phyloP scores from a whole-genome alignment of 192 early-diverging fungal genomes.

The Coemansia sp. region DNA sequence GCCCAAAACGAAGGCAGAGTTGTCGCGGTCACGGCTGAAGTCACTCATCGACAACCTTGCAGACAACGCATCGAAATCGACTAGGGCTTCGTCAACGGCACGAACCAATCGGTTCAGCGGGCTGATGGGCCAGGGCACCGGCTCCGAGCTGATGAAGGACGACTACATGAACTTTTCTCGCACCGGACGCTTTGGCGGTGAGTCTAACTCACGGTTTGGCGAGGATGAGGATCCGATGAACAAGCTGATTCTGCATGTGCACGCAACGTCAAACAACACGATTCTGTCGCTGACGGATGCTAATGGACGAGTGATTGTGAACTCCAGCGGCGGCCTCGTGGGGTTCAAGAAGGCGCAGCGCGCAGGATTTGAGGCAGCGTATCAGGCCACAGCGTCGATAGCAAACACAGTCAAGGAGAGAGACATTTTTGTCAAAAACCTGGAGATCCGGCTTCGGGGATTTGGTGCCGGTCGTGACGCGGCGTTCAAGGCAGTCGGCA shows the following conservation, averaged over 20 bases:
- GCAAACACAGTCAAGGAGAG: slow-evolving; percentile 68
- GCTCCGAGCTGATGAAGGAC: slow-evolving; percentile 10
- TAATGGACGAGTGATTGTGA: slow-evolving; percentile 68
- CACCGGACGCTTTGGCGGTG: background rate
- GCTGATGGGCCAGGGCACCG: background rate
- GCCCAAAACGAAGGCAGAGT: background rate
- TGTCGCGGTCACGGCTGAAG: background rate
- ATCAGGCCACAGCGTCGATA: slow-evolving; percentile 79
- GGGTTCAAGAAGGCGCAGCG: slow-evolving; percentile 89
- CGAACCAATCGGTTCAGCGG: background rate
- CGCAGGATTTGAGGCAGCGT: slow-evolving; percentile 87
- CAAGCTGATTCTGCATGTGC: slow-evolving; percentile 47
- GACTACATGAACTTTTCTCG: slow-evolving; percentile 6
- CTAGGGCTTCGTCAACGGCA: slow-evolving; percentile 3
- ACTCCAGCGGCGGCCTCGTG: slow-evolving; percentile 75
- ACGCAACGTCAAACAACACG: slow-evolving; percentile 80
- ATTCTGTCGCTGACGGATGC: slow-evolving; percentile 76
- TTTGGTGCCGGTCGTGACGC: slow-evolving; percentile 92
- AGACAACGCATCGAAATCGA: background rate
- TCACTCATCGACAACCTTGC: slow-evolving; percentile 20
- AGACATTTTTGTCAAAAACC: slow-evolving; percentile 60
- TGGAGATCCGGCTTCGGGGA: slow-evolving; percentile 84
- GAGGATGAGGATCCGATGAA: slow-evolving; percentile 30
- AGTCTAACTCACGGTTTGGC: background rate
- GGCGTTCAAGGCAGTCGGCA: slow-evolving; percentile 80